Base-by-base conservation (phyloP, 257 asterid genomes). In the Voacanga thouarsii region DNA sequence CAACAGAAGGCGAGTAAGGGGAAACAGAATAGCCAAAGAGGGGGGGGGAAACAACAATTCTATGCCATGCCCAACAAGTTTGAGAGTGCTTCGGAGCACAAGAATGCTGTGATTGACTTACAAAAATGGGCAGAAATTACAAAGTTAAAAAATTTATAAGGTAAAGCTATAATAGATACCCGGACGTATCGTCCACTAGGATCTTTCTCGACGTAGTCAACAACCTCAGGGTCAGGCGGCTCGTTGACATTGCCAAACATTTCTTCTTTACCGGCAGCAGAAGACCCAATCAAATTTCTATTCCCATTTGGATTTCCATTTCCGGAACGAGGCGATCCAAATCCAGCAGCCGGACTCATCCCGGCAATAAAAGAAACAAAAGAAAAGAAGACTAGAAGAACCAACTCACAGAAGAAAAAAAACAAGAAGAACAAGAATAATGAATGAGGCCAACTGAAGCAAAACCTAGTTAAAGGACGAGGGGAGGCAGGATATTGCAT, bases 121-220 rank as follows among this genome's bases (percentile, higher is more conserved):
- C 26, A 16, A 55, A 51, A 65, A 72, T 30, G 47, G 18, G 65
- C 28, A 3, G 21, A 71, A 55, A 37, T 18, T 28, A 71, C 75
- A 77, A 69, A 4, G 61, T 18, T 18, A 55, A 7, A 55, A 53
- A 55, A 21, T 11, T 11, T 55, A 55, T 26, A 55, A 55, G 3
- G 61, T 21, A 55, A 55, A 55, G 19, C 61, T 14, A 55, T 9
- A 28, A 83, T 50, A 21, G 11, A 57, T 89, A 92, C 96, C 94
- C 96, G 86, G 68, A 88, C 79, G 57, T 92, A 92, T 75, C 96
- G 93, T 77, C 85, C 86, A 24, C 72, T 81, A 41, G 87, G 85
- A 70, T 92, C 93, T 81, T 81, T 87, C 87, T 92, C 97, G 12
- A 88, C 89, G 66, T 82, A 85, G 80, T 89, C 92, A 72, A 50